Conservation (phyloP, 2,329 filamentous ascomycete species). For the Aureobasidium uvarum region DNA sequence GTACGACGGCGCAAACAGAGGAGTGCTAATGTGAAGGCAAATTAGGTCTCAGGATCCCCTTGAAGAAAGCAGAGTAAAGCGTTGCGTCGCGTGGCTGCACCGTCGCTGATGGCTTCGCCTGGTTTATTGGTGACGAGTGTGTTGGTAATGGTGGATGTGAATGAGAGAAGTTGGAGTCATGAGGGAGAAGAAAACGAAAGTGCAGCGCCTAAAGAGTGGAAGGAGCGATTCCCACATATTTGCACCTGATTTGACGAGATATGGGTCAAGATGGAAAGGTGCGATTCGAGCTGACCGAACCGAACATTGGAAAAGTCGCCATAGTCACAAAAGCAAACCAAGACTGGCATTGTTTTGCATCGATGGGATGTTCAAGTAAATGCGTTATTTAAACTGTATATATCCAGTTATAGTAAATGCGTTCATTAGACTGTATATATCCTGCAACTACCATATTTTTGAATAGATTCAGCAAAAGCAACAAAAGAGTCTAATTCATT, state of each 20-base stretch:
- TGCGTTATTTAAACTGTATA: too few relatives aligned
- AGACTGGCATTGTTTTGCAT: not conserved
- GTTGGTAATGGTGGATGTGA: not conserved
- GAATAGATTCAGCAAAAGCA: not conserved
- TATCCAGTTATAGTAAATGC: too few relatives aligned
- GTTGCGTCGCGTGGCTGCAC: not conserved
- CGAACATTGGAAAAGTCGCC: not conserved
- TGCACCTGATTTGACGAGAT: too few relatives aligned
- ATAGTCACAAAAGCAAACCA: not conserved
- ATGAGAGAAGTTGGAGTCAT: not conserved
- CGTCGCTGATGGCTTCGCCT: not conserved
- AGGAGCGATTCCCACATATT: not conserved
- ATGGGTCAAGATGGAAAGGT: not conserved
- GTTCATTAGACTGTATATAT: too few relatives aligned
- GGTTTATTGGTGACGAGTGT: not conserved
- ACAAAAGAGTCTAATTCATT: not conserved
- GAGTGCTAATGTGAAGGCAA: not conserved
- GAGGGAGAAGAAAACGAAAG: not conserved
- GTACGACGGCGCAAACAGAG: not conserved
- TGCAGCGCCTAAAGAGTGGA: not conserved
- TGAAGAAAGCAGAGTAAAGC: conserved; percentile 1
- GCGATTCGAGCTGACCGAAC: not conserved
- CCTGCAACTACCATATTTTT: not conserved
- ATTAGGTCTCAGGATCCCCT: not conserved
- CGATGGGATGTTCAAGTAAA: too few relatives aligned